Conservation (phyloP, 805 yeast species). For the Wickerhamiella musiphila region DNA sequence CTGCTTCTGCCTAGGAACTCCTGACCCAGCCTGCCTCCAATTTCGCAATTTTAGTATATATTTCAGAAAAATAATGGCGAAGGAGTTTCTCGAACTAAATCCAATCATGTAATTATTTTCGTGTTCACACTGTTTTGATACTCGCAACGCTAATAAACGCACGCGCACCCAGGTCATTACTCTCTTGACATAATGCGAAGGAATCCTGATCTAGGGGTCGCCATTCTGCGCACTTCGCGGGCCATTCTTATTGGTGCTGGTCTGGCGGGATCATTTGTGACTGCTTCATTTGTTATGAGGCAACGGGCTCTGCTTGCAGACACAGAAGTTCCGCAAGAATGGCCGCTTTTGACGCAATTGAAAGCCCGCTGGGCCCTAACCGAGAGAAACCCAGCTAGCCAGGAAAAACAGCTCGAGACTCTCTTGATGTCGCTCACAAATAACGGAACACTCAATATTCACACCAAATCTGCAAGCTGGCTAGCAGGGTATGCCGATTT, state of each 20-base stretch:
- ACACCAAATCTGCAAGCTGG: constrained; percentile 17
- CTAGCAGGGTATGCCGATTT: constrained; percentile 21
- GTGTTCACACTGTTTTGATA: too few relatives aligned
- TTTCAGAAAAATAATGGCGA: too few relatives aligned
- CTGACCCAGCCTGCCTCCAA: too few relatives aligned
- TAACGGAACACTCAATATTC: constrained; percentile 8
- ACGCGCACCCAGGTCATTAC: too few relatives aligned
- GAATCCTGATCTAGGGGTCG: too few relatives aligned
- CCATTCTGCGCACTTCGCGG: constrained; percentile 6
- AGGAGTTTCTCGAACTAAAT: too few relatives aligned
- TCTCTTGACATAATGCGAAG: too few relatives aligned
- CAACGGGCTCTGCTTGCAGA: constrained; percentile 5
- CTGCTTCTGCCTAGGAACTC: too few relatives aligned
- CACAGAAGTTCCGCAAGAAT: constrained; percentile 8
- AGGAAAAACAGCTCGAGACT: constrained; percentile 9
- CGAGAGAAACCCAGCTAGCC: constrained; percentile 3
- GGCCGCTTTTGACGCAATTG: constrained; percentile 11
- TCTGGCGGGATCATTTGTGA: constrained; percentile 10
- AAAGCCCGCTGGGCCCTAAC: constrained; percentile 9
- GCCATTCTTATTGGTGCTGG: constrained; percentile 11
- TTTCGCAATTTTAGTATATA: too few relatives aligned
- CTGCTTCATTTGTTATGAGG: constrained; percentile 9
- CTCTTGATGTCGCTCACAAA: constrained; percentile 14
- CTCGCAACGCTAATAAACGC: too few relatives aligned
- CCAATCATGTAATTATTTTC: too few relatives aligned